These are phyloP conservation scores for Skeletonema menzelii DNA, from an alignment of 108 stramenopile genomes.

Conservation along the genomic window DNA sequence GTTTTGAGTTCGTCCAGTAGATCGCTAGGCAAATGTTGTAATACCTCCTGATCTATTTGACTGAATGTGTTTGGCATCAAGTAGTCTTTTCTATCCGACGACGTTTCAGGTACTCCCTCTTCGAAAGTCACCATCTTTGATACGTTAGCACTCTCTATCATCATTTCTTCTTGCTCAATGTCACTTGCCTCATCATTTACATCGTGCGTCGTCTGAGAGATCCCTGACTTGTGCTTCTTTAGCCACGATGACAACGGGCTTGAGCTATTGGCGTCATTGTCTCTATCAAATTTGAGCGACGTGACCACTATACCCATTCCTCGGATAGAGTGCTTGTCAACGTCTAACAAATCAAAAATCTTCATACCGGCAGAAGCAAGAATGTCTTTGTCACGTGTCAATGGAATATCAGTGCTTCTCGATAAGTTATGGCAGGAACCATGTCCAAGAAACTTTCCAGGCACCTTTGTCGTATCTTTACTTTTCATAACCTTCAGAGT, in stretches of 20 bases:
- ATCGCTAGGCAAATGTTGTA: slow-evolving; percentile 33
- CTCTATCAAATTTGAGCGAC: slow-evolving; percentile 55
- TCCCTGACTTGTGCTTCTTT: slow-evolving; percentile 9
- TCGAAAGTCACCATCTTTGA: slow-evolving; percentile 1
- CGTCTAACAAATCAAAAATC: slow-evolving; percentile 58
- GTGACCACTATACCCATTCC: slow-evolving; percentile 86
- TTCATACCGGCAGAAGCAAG: slow-evolving; percentile 53
- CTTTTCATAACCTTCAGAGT: slow-evolving; percentile 91
- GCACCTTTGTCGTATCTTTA: slow-evolving; percentile 65
- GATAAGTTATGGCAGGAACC: slow-evolving; percentile 86
- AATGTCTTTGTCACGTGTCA: slow-evolving; percentile 58
- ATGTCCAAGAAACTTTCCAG: slow-evolving; percentile 86
- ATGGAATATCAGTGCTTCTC: slow-evolving; percentile 50
- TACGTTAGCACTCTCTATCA: background rate
- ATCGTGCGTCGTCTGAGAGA: background rate
- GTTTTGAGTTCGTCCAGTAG: slow-evolving; percentile 36
- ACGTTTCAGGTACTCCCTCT: background rate
- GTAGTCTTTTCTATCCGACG: background rate
- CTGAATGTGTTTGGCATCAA: slow-evolving; percentile 20
- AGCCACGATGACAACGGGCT: slow-evolving; percentile 36
- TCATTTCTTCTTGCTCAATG: background rate
- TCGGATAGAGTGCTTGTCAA: slow-evolving; percentile 68
- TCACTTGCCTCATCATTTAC: background rate
- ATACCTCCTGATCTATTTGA: slow-evolving; percentile 48
- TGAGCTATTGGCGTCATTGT: slow-evolving; percentile 1